Evolutionary conservation across 768 basidiomycete genomes (phyloP).

Genomic region (Russula lepida): DNA sequence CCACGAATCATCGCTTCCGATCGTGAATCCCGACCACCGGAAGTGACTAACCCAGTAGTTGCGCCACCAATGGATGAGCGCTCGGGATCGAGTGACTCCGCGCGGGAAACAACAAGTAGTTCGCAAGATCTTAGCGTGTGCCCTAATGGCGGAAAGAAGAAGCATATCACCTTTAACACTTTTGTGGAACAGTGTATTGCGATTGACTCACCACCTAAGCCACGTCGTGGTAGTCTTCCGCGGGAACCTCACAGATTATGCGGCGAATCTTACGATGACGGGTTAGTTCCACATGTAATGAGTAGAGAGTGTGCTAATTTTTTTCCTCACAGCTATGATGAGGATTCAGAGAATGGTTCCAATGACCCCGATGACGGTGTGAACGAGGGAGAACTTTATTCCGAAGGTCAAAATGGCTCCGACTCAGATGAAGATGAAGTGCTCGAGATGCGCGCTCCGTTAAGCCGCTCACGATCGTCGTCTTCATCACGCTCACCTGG

Average conservation of each 20-base stretch:
- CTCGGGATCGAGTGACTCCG: constrained; percentile 25
- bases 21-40: constrained; percentile 13
- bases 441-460: constrained; percentile 52
- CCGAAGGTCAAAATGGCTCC: constrained; percentile 21
- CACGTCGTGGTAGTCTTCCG: constrained; percentile 24
- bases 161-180: constrained; percentile 95
- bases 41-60: constrained; percentile 20
- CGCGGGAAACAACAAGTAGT: constrained; percentile 27
- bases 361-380: constrained; percentile 41
- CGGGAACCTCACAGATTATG: constrained; percentile 20
- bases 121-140: constrained; percentile 27
- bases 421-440: constrained; percentile 42
- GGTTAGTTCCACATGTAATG: constrained; percentile 37
- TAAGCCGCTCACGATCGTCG: constrained; percentile 32
- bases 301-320: constrained; percentile 5
- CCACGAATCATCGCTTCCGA: constrained; percentile 43
- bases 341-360: constrained; percentile 53
- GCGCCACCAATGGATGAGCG: constrained; percentile 15
- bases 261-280: constrained; percentile 42
- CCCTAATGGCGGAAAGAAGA: constrained; percentile 46
- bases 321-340: constrained; percentile 45
- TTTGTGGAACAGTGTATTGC: constrained; percentile 96
- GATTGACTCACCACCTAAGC: constrained; percentile 58
- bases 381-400: constrained; percentile 24
- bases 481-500: constrained; percentile 30